Evolutionary conservation across 2,329 filamentous ascomycete species (phyloP), one percentile per base, ranked within the genome.

Genomic region (Huntiella savannae): DNA sequence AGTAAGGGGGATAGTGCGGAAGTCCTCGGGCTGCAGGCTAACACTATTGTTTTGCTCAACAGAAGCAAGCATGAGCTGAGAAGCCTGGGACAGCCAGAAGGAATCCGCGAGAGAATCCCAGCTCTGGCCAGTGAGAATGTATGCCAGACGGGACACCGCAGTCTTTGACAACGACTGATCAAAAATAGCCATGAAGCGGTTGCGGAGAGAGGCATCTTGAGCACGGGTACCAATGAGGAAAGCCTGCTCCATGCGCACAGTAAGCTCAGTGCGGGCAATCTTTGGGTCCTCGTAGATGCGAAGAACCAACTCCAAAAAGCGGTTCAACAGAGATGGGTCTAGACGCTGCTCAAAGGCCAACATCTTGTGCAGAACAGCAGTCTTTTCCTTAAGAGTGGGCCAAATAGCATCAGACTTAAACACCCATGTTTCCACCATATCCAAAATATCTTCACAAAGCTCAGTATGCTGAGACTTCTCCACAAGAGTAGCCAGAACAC

Each of bases 311-410:
- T 96, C 83, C 49, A 98, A 69, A 65, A 96, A 99, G 58, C 88
- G 88, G 54, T 80, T 86, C 48, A 98, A 69, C 64, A 98, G 79
- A 0, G 80, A 85, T 32, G 79, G 75, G 57, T 96, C 88, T 22
- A 72, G 65, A 35, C 91, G 75, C 48, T 83, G 77, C 62, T 99
- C 91, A 54, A 98, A 98, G 0, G 87, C 79, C 12, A 96, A 67
- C 91, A 99, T 99, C 64, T 98, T 99, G 56, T 93, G 87, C n/a
- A 99, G 66, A 1, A 99, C 91, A 1, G 92, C 92, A 0, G 88
- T 96, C 67, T 98, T 98, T 63, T 98, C 92, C 61, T 99, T 99
- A 1, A 98, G 70, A 0, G 91, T 98, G 0, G 91, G 91, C 71
- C 91, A 95, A 2, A 86, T 91, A 52, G 94, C 91, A 49, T 85